Base-by-base conservation (phyloP, 306 rosid genomes). In the Benincasa hispida region DNA sequence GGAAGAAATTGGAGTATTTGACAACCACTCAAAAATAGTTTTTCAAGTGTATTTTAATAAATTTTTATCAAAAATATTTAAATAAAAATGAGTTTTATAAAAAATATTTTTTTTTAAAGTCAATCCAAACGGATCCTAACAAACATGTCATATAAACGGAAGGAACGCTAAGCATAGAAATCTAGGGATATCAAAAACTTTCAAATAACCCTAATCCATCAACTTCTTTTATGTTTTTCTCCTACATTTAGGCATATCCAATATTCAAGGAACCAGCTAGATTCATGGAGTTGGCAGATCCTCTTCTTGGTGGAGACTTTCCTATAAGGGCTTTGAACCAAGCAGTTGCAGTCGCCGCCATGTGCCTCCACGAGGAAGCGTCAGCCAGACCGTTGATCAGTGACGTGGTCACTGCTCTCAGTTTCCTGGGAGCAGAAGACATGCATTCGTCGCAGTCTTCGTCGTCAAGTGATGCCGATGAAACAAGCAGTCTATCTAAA, bases 311-410 rank as follows among this genome's bases (percentile, higher is more conserved):
- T 27, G 84, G 87, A 67, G 87, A 86, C 2, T 87, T 72, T 17
- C 95, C 96, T 1, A 42, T 80, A 8, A 85, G 92, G 82, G 83
- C 85, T 5, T 35, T 94, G 41, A 86, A 94, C 48, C 98, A 94
- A 87, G 98, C 97, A 22, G 87, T 94, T 14, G 98, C 98, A 8
- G 89, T 94, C 10, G 97, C 98, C 50, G 97, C 98, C 30, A 94
- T 94, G 98, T 91, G 98, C 81, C 88, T 94, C 5, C 86, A 89
- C 1, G 98, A 91, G 75, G 98, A 94, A 62, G 90, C 96, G 12
- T 58, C 87, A 0, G 95, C 77, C 41, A 88, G 98, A 2, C 97
- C 97, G 0, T 75, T 87, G 65, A 90, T 94, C 25, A 89, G 95
- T 24, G 97, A 94, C 54, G 95, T 91, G 1, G 98, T 94, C 27